Evolutionary conservation across 805 yeast species (phyloP), one percentile per base, ranked within the genome.

Genomic region (Cyberlindnera euphorbiiphila): DNA sequence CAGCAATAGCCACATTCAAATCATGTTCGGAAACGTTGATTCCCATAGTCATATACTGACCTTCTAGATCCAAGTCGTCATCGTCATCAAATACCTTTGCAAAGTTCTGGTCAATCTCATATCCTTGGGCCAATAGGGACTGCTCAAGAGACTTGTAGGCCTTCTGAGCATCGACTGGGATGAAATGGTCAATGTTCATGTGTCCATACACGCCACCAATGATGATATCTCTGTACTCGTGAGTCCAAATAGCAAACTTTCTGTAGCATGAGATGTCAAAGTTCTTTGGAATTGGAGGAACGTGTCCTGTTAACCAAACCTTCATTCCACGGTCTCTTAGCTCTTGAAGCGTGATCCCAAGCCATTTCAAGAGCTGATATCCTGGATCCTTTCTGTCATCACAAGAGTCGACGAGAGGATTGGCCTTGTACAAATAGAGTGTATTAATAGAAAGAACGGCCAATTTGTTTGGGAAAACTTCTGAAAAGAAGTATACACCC

Each of bases 231-330:
- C 94, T 68, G 56, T 81, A 86, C 56, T 85, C 95, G 51, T 85
- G 76, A 24, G 78, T 62, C 95, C 95, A 86, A n/a, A 78, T 69
- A 17, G 83, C 73, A 59, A 78, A 81, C 58, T 85, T 85, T 34
- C 86, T 67, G 47, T 74, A 78, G 54, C 96, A 86, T 29, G 81
- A 68, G 14, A 71, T 65, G 51, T 86, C 94, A 43, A 73, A 76
- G 57, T 86, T 86, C 57, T 85, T 85, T 18, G 78, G 78, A 32
- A 81, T 74, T 5, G 95, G 94, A 4, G 95, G 95, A 12, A 87
- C 95, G 64, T 86, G 96, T 5, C 95, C 95, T 29, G 81, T 68
- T 16, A 86, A 61, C 95, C 95, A 87, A 13, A 83, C 94, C 62
- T 86, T 86, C 76, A 86, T 80, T 13, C 75, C 73, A 43, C 94